These are phyloP conservation scores for Crithidia fasciculata DNA, from an alignment of 208 protist species.

Conservation along the genomic window DNA sequence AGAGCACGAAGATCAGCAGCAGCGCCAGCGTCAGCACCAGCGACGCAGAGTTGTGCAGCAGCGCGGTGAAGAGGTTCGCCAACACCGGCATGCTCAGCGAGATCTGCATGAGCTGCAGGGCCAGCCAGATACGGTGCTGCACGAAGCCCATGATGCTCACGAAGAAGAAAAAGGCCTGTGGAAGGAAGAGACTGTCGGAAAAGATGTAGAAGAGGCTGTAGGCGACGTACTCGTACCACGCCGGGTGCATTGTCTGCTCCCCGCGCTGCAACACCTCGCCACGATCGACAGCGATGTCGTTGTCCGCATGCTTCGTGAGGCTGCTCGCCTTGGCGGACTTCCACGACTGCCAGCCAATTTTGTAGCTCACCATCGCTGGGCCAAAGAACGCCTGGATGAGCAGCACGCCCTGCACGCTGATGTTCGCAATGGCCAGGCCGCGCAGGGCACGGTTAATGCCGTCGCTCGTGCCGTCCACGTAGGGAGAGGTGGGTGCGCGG, in stretches of 20 bases:
- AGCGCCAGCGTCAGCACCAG: constrained; percentile 68
- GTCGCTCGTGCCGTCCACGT: constrained; percentile 27
- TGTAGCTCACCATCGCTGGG: constrained; percentile 43
- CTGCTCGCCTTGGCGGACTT: constrained; percentile 27
- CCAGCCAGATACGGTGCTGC: constrained; percentile 67
- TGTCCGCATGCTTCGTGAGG: constrained; percentile 29
- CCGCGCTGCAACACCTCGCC: constrained; percentile 32
- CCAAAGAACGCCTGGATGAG: constrained; percentile 46
- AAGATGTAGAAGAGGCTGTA: constrained; percentile 35
- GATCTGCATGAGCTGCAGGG: constrained; percentile 68
- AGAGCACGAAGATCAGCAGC: constrained; percentile 58
- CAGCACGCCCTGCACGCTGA: constrained; percentile 48
- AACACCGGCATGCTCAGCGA: constrained; percentile 46
- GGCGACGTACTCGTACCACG: constrained; percentile 21
- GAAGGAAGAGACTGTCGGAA: constrained; percentile 34
- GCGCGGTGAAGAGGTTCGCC: constrained; percentile 53
- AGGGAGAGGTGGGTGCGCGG: constrained; percentile 44
- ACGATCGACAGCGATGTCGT: constrained; percentile 39
- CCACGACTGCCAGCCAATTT: constrained; percentile 50
- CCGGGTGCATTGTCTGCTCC: constrained; percentile 18
- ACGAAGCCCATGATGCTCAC: constrained; percentile 57
- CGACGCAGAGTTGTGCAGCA: constrained; percentile 43
- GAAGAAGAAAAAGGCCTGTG: constrained; percentile 51
- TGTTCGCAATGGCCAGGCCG: constrained; percentile 43
- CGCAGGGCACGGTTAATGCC: constrained; percentile 32